Percentiles rank a stretch among this genome's conserved stretches.
Conservation (phyloP, 495 filamentous ascomycete species). For the Talaromyces nanjingensis region DNA sequence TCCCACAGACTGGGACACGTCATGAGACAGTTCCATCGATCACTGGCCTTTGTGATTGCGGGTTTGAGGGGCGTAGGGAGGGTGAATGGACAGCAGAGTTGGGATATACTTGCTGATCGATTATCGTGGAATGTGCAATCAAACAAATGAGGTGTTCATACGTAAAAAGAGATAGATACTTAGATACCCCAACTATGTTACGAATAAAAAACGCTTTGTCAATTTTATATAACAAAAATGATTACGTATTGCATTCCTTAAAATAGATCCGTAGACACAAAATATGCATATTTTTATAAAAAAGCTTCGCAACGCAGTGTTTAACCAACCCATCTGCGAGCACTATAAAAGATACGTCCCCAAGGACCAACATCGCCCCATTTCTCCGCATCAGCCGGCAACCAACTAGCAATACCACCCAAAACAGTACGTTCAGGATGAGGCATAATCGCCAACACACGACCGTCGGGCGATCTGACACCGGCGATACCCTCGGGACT, state of each 20-base stretch:
- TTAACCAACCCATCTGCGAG: constrained; percentile 72
- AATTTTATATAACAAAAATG: background rate
- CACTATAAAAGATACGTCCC: constrained; percentile 71
- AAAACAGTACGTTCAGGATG: constrained; percentile 91
- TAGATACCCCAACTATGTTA: background rate
- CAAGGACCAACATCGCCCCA: constrained; percentile 90
- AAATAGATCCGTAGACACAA: background rate
- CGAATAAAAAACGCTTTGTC: background rate
- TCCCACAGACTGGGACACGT: constrained; percentile 26
- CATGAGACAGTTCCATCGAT: constrained; percentile 32
- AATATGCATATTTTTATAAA: background rate
- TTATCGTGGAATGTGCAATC: constrained; percentile 22
- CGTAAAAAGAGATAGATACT: background rate
- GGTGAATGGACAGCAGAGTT: constrained; percentile 35
- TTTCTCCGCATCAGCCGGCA: constrained; percentile 57
- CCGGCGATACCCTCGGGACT: constrained; percentile 82
- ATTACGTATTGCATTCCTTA: background rate
- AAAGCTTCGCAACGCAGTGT: background rate
- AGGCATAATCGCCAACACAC: constrained; percentile 92
- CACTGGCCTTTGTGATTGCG: constrained; percentile 35
- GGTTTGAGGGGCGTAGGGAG: constrained; percentile 41
- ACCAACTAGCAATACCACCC: constrained; percentile 71
- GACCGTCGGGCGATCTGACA: constrained; percentile 70
- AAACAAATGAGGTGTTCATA: background rate
- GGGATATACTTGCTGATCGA: constrained; percentile 47